phyloP scores from a whole-genome alignment of 768 basidiomycete species.

The Baorangia bicolor region DNA sequence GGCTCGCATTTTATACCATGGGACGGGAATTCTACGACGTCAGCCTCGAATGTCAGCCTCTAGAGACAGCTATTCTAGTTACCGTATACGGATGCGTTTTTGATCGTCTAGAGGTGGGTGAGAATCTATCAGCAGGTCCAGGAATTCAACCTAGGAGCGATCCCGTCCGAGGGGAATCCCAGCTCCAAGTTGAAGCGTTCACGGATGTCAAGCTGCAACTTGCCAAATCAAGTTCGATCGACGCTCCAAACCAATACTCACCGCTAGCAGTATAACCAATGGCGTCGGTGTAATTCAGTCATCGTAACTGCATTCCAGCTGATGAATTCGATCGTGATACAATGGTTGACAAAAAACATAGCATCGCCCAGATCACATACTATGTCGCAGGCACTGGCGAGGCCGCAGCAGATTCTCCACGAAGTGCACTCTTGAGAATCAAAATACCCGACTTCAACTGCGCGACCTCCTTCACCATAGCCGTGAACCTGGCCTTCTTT shows the following conservation, averaged over 20 bases:
- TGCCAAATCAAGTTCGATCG: slow-evolving; percentile 23
- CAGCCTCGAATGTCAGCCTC: slow-evolving; percentile 21
- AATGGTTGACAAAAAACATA: slow-evolving; percentile 17
- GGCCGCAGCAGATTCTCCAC: slow-evolving; percentile 28
- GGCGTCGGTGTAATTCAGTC: neutral
- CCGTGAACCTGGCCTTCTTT: slow-evolving; percentile 75
- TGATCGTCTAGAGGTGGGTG: slow-evolving; percentile 4
- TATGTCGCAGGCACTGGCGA: slow-evolving; percentile 27
- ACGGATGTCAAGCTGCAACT: neutral
- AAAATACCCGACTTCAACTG: slow-evolving; percentile 66
- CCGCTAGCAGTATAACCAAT: neutral
- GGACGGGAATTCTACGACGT: slow-evolving; percentile 20
- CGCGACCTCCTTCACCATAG: slow-evolving; percentile 77
- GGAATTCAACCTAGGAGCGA: slow-evolving; percentile 10
- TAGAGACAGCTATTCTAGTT: slow-evolving; percentile 19
- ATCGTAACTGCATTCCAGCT: slow-evolving; percentile 11
- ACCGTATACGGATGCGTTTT: slow-evolving; percentile 8
- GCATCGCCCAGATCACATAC: slow-evolving; percentile 15
- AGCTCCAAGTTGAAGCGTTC: neutral
- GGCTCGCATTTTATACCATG: slow-evolving; percentile 28
- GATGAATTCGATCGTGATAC: slow-evolving; percentile 19
- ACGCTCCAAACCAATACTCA: slow-evolving; percentile 16
- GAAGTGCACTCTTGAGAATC: slow-evolving; percentile 48
- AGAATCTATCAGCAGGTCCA: neutral
- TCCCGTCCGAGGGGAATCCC: neutral